These are phyloP conservation scores for Begonia fuchsioides DNA, from an alignment of 306 rosid genomes.

Conservation along the genomic window DNA sequence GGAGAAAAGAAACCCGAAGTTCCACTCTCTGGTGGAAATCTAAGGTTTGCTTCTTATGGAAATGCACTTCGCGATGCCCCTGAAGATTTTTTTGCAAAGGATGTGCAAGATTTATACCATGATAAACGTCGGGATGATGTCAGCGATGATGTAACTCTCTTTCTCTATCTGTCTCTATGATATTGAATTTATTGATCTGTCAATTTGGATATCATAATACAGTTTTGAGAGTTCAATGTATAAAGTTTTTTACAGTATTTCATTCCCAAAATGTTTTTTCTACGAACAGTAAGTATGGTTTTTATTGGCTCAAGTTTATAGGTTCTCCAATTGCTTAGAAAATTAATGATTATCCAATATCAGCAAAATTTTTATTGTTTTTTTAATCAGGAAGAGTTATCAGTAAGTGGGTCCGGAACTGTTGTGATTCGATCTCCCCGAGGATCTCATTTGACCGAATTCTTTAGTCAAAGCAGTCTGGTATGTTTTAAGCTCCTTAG, in stretches of 20 bases:
- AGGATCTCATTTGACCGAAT: conserved; percentile 30
- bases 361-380: conserved; percentile 13
- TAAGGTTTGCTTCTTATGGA: conserved; percentile 31
- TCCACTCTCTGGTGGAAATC: conserved; percentile 32
- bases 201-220: not conserved
- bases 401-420: conserved; percentile 72
- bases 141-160: conserved; percentile 56
- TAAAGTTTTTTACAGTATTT: too few relatives aligned
- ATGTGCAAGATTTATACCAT: conserved; percentile 24
- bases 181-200: not conserved
- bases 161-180: conserved; percentile 5
- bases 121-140: conserved; percentile 26
- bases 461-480: conserved; percentile 39
- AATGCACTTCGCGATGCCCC: conserved; percentile 24
- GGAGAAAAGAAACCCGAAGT: conserved; percentile 61
- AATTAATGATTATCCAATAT: too few relatives aligned
- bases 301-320: too few relatives aligned
- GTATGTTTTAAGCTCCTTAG: conserved; percentile 23
- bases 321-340: too few relatives aligned
- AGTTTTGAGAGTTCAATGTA: too few relatives aligned
- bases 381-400: conserved; percentile 65
- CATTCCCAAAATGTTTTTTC: too few relatives aligned
- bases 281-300: too few relatives aligned
- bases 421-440: conserved; percentile 76
- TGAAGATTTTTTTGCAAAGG: conserved; percentile 27